phyloP scores from a whole-genome alignment of 1,139 yeast species.

The Taphrina wiesneri region DNA sequence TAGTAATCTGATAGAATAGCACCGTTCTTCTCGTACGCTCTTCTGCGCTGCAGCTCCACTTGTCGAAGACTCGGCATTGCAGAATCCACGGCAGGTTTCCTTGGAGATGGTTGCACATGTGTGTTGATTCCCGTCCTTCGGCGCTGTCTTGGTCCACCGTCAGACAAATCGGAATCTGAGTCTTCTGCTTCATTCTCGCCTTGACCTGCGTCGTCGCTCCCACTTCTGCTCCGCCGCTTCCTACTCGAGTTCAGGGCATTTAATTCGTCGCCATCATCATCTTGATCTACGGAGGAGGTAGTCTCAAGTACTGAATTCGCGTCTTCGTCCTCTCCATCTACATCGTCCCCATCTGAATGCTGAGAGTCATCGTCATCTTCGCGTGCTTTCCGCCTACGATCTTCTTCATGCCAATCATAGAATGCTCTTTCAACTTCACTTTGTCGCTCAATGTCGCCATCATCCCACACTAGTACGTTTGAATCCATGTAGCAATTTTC shows the following conservation, averaged over 20 bases:
- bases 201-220: background rate
- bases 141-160: conserved; percentile 22
- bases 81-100: conserved; percentile 38
- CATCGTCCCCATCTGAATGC: too few species aligned
- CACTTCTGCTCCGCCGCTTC: conserved; percentile 7
- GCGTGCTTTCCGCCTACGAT: background rate
- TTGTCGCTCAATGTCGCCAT: conserved; percentile 68
- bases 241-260: background rate
- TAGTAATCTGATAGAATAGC: conserved; percentile 67
- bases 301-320: conserved; percentile 41
- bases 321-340: conserved; percentile 44
- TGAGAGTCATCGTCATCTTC: conserved; percentile 40
- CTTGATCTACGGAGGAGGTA: background rate
- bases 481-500: conserved; percentile 87
- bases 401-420: conserved; percentile 29
- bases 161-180: conserved; percentile 6
- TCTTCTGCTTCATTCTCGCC: background rate
- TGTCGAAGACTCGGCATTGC: conserved; percentile 16
- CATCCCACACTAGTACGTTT: conserved; percentile 82
- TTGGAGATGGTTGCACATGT: conserved; percentile 38
- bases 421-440: conserved; percentile 44
- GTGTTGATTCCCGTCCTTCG: conserved; percentile 31
- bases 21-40: conserved; percentile 51
- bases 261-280: conserved; percentile 43
- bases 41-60: conserved; percentile 28